Base-by-base conservation (phyloP, 768 basidiomycete species). In the Lepiota venenata region DNA sequence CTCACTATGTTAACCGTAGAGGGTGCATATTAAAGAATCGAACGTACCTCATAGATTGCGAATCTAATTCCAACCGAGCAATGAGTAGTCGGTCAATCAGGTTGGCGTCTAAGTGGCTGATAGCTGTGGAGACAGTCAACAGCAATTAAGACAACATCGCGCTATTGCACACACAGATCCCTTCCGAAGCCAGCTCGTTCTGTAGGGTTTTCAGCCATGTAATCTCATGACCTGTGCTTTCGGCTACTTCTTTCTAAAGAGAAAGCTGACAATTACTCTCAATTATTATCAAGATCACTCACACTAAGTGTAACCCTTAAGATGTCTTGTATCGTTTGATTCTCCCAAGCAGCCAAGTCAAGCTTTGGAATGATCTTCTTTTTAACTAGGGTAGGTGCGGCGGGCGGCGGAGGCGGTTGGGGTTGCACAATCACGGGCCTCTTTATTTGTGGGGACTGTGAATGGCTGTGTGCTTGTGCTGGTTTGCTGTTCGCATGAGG, bases 161-260 rank as follows among this genome's bases (percentile, higher is more conserved):
- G 37, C n/a, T 20, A 38, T 14, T 42, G 12, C 14, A 68, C 78
- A 56, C 60, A 83, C 84, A 54, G 47, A 72, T 64, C 35, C 74
- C 75, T 60, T 93, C 91, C 20, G 81, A 72, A 36, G 71, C 70
- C 21, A 96, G 66, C 61, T 98, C 95, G 6, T 72, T 66, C 18
- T 80, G 80, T 21, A 96, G 73, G 32, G 74, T 68, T 70, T 94
- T 94, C 56, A 98, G 80, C 91, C 91, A 96, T 21, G 91, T 87
- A 39, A 85, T 68, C 51, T 85, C 78, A 72, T 85, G 88, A 38
- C 78, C 77, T 50, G 74, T 85, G 58, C 69, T 68, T 61, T 86
- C 80, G 0, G 88, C 85, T 2, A 75, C 72, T 15, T 77, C 72
- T 66, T 74, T 79, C 88, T 88, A 63, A 20, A 52, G 14, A 52